Conservation (phyloP, 2,329 filamentous ascomycete genomes). For the Xylariaceae sp. region DNA sequence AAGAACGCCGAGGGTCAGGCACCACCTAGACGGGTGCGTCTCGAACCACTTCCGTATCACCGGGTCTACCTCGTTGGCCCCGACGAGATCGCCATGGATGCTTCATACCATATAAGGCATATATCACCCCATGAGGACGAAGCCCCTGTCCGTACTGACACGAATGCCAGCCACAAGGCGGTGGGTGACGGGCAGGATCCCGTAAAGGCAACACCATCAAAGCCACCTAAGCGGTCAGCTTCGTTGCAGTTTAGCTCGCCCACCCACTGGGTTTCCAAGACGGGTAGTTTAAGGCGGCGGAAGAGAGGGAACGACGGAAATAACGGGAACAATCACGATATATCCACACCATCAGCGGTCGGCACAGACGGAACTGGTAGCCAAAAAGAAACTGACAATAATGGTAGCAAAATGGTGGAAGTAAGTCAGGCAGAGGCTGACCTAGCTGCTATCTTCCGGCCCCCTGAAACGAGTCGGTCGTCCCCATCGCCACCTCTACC, state of each 20-base stretch:
- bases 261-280: slow-evolving; percentile 50
- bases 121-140: slow-evolving; percentile 1
- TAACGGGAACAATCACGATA: slow-evolving; percentile 44
- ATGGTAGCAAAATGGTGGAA: slow-evolving; percentile 23
- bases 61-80: slow-evolving; percentile 36
- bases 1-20: slow-evolving; percentile 23
- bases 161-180: slow-evolving; percentile 23
- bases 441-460: slow-evolving; percentile 27
- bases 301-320: slow-evolving; percentile 44
- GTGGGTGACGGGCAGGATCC: slow-evolving; percentile 21
- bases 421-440: slow-evolving; percentile 29
- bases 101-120: slow-evolving; percentile 1
- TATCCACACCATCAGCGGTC: slow-evolving; percentile 44
- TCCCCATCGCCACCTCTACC: slow-evolving; percentile 53
- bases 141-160: slow-evolving; percentile 7
- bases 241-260: slow-evolving; percentile 57
- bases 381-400: slow-evolving; percentile 25
- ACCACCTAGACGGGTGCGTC: slow-evolving; percentile 27
- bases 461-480: slow-evolving; percentile 37
- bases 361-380: slow-evolving; percentile 20
- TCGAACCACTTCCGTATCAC: slow-evolving; percentile 30
- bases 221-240: slow-evolving; percentile 46
- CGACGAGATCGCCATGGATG: slow-evolving; percentile 21
- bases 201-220: slow-evolving; percentile 38
- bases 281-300: slow-evolving; percentile 50